Conservation (phyloP, 768 basidiomycete species). For the Tricholoma sp. region DNA sequence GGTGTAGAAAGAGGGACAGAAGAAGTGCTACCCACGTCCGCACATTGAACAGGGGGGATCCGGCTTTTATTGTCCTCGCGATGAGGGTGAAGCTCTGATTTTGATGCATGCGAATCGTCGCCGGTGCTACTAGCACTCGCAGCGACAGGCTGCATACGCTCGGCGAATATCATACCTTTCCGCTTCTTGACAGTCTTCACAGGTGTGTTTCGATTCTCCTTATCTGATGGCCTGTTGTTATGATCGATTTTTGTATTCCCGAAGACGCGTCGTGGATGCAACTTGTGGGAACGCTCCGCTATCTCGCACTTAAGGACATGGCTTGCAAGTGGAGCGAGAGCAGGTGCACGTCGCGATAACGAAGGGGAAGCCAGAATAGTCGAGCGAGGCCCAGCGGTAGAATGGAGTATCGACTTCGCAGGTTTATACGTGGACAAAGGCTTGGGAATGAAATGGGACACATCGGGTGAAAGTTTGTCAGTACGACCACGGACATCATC, state of each 20-base stretch:
- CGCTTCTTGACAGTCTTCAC: not conserved
- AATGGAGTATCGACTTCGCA: not conserved
- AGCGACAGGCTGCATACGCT: not conserved
- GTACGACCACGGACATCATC: not conserved
- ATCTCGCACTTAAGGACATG: not conserved
- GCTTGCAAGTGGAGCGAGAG: not conserved
- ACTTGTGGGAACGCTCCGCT: not conserved
- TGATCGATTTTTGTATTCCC: not conserved
- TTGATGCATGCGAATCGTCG: not conserved
- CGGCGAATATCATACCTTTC: not conserved
- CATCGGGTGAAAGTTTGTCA: not conserved
- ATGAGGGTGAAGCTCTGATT: not conserved
- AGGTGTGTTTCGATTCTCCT: not conserved
- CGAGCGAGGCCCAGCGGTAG: not conserved
- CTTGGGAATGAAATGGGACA: not conserved
- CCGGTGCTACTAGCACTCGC: not conserved
- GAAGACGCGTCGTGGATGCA: not conserved
- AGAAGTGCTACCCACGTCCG: not conserved
- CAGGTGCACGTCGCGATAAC: not conserved
- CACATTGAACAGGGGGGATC: not conserved
- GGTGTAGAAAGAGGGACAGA: not conserved
- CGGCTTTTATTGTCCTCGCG: not conserved
- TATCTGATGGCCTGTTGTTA: not conserved
- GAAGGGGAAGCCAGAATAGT: not conserved
- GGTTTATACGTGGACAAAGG: not conserved